Percentiles rank a stretch among this genome's conserved stretches.
These are phyloP conservation scores for Neurospora terricola DNA, from an alignment of 495 filamentous ascomycete species.

Conservation along the genomic window DNA sequence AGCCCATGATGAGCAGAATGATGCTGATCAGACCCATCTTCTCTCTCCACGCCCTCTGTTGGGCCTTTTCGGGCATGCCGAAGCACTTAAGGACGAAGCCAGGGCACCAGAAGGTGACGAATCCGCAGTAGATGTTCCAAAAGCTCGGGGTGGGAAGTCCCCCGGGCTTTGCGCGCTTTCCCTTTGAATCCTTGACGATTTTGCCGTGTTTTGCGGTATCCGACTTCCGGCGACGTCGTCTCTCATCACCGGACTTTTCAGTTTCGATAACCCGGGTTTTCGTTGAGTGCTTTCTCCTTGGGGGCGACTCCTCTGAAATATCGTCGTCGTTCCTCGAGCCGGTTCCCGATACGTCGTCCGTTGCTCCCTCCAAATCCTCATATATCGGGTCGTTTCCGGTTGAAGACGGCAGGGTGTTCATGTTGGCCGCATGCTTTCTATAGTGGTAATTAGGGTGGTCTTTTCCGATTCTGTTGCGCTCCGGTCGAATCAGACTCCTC, in stretches of 20 bases:
- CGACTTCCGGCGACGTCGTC: constrained; percentile 21
- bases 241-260: constrained; percentile 26
- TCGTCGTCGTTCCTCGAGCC: constrained; percentile 29
- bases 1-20: constrained; percentile 75
- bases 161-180: constrained; percentile 47
- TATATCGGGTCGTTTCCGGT: constrained; percentile 84
- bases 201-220: constrained; percentile 29
- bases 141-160: constrained; percentile 68
- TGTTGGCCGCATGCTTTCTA: constrained; percentile 78
- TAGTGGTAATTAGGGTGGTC: constrained; percentile 94
- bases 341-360: constrained; percentile 29
- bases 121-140: constrained; percentile 90
- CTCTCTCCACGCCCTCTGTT: constrained; percentile 93
- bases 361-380: constrained; percentile 51
- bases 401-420: constrained; percentile 77
- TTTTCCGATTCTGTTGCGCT: constrained; percentile 67
- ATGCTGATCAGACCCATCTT: constrained; percentile 97
- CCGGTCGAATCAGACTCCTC: constrained; percentile 76
- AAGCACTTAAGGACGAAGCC: constrained; percentile 75
- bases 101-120: constrained; percentile 92
- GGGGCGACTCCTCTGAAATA: constrained; percentile 28
- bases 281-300: constrained; percentile 15
- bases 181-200: constrained; percentile 51
- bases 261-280: constrained; percentile 16
- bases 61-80: constrained; percentile 77